Conservation (phyloP, 768 basidiomycete genomes). For the Pseudohyphozyma bogoriensis region DNA sequence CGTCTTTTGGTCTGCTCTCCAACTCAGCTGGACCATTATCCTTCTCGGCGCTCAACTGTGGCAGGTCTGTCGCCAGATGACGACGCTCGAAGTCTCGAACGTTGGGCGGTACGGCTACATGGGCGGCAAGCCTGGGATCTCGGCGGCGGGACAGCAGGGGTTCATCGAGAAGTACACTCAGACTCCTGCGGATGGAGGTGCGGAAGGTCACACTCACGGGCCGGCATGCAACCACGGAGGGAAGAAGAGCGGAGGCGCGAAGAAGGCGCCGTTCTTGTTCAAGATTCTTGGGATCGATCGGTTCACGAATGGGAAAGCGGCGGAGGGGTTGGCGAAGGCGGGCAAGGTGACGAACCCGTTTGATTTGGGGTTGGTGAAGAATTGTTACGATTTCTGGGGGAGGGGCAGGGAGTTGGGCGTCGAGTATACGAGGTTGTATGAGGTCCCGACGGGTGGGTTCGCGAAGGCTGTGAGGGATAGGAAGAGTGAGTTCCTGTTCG, state of each 20-base stretch:
- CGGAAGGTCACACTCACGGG: slow-evolving; percentile 13
- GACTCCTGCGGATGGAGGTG: slow-evolving; percentile 31
- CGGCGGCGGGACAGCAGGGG: slow-evolving; percentile 15
- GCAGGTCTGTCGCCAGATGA: slow-evolving; percentile 91
- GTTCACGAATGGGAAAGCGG: slow-evolving; percentile 83
- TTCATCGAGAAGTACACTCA: slow-evolving; percentile 3
- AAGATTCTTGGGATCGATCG: slow-evolving; percentile 85
- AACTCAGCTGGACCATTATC: slow-evolving; percentile 87
- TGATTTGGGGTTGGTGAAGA: slow-evolving; percentile 63
- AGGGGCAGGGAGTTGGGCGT: slow-evolving; percentile 74
- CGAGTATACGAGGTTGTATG: slow-evolving; percentile 48
- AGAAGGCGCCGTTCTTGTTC: slow-evolving; percentile 60
- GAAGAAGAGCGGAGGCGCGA: slow-evolving; percentile 17
- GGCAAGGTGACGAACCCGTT: slow-evolving; percentile 82
- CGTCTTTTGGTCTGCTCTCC: slow-evolving; percentile 74
- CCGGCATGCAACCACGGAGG: slow-evolving; percentile 36
- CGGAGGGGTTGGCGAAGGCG: slow-evolving; percentile 62
- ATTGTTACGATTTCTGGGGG: slow-evolving; percentile 93
- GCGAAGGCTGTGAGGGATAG: slow-evolving; percentile 43
- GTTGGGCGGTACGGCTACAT: slow-evolving; percentile 92
- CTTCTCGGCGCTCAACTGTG: slow-evolving; percentile 77
- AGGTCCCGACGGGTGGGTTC: slow-evolving; percentile 39
- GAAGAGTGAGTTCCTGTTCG: slow-evolving; percentile 41
- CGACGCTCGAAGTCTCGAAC: slow-evolving; percentile 89
- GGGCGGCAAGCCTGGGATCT: slow-evolving; percentile 58